A percentile compares a stretch with the other conserved stretches of the same genome.
Conservation (phyloP, 2,329 filamentous ascomycete species). For the Xylariaceae sp. region DNA sequence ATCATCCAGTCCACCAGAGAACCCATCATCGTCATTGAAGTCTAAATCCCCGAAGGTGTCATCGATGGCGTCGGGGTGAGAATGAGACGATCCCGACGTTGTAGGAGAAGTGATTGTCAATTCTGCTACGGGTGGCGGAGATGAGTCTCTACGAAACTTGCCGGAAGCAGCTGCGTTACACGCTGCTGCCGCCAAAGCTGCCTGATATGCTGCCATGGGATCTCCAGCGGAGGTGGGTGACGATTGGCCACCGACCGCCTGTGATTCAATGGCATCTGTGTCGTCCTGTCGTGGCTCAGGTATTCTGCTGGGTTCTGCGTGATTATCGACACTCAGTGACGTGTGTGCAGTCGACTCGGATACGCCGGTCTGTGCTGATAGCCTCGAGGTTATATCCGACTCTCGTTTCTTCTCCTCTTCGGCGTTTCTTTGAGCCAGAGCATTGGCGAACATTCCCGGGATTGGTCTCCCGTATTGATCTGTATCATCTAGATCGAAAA, state of each 20-base stretch:
- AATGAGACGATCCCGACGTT: constrained; percentile 25
- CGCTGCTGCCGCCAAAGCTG: constrained; percentile 77
- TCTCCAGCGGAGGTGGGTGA: constrained; percentile 7
- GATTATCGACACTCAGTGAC: constrained; percentile 37
- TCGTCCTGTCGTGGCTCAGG: constrained; percentile 8
- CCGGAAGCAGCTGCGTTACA: constrained; percentile 71
- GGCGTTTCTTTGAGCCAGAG: constrained; percentile 41
- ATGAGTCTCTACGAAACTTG: constrained; percentile 62
- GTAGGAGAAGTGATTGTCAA: constrained; percentile 33
- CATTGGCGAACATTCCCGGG: constrained; percentile 53
- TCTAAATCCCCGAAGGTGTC: constrained; percentile 31
- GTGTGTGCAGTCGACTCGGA: constrained; percentile 50
- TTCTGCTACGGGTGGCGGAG: constrained; percentile 33
- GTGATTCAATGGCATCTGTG: constrained; percentile 5
- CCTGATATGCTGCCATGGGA: constrained; percentile 66
- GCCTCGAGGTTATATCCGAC: constrained; percentile 41
- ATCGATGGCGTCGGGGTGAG: constrained; percentile 17
- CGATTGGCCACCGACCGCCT: constrained; percentile 14
- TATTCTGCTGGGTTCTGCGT: constrained; percentile 13
- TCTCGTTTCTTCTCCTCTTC: constrained; percentile 36
- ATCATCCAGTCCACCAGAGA: constrained; percentile 46
- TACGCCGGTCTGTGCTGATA: constrained; percentile 39
- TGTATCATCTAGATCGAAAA: constrained; percentile 67
- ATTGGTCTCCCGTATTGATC: constrained; percentile 58
- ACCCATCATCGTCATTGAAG: constrained; percentile 60